Base-by-base conservation (phyloP, 2,329 filamentous ascomycete genomes). In the Trichoderma asperellum region DNA sequence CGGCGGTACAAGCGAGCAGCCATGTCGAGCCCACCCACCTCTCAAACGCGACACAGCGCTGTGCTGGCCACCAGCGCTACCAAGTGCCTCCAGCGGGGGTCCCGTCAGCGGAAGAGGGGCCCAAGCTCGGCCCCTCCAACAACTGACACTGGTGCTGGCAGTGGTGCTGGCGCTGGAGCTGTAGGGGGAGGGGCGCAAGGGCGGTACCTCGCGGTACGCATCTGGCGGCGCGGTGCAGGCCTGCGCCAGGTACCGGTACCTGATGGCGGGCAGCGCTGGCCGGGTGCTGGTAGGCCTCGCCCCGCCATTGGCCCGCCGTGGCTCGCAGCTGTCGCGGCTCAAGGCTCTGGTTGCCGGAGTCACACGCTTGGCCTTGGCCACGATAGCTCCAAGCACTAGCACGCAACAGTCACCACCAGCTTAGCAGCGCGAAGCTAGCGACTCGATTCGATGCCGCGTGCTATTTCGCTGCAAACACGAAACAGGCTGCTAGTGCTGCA, bases 41-140 rank as follows among this genome's bases (percentile, higher is more conserved):
- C 72, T 70, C 59, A 65, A 35, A 59, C 59, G 61, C 60, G 60
- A 53, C 68, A 63, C 52, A 64, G 70, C 62, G 60, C 32, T 74
- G 59, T 55, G 63, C 68, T 64, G 68, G 57, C 71, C 69, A 74
- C 71, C 56, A 65, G 61, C 72, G 74, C 70, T 69, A 69, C 71
- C 69, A 74, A 73, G 68, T 68, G 68, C 62, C 27, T 65, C 62
- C 63, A 74, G 75, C 75, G 75, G 75, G 75, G 74, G 55, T 66
- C 37, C 68, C 68, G 68, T 69, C 73, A 56, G 71, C 62, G 64
- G 47, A 68, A 62, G 71, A 70, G 74, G 72, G 61, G 68, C 66
- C 47, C 58, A 68, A 62, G 66, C 66, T 68, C 47, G 66, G 63
- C 66, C 66, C 66, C 66, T 68, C 58, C 66, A 68, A 61, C 64